Conservation (phyloP, 129 eudicot species). For the Kitagawia praeruptora region DNA sequence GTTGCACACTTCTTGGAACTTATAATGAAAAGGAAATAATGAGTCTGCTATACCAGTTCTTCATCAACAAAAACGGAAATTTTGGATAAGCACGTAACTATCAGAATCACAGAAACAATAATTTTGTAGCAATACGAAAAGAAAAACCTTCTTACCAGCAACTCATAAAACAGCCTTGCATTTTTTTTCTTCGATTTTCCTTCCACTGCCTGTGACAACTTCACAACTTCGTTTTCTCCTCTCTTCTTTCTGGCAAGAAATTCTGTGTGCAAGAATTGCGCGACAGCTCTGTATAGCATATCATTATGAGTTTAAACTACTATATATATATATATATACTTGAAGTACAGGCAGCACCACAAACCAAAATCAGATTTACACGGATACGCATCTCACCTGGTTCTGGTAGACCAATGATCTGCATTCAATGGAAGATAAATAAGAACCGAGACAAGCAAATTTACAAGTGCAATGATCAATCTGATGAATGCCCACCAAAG, state of each 20-base stretch:
- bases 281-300: conserved; percentile 42
- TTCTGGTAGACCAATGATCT: conserved; percentile 47
- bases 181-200: conserved; percentile 51
- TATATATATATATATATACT: background rate
- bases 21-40: background rate
- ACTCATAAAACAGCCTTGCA: conserved; percentile 67
- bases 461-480: background rate
- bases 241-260: conserved; percentile 23
- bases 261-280: conserved; percentile 24
- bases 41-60: background rate
- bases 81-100: background rate
- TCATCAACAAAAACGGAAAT: background rate
- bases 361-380: background rate
- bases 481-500: background rate
- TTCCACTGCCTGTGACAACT: conserved; percentile 39
- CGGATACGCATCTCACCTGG: conserved; percentile 40
- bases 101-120: background rate
- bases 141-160: conserved; percentile 40
- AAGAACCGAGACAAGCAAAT: background rate
- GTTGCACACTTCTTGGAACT: background rate
- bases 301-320: conserved; percentile 1
- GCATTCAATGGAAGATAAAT: conserved; percentile 26
- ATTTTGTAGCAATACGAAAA: background rate
- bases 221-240: conserved; percentile 38
- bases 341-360: background rate